Conservation (phyloP, 257 asterid genomes). For the Nicotiana benthamiana region DNA sequence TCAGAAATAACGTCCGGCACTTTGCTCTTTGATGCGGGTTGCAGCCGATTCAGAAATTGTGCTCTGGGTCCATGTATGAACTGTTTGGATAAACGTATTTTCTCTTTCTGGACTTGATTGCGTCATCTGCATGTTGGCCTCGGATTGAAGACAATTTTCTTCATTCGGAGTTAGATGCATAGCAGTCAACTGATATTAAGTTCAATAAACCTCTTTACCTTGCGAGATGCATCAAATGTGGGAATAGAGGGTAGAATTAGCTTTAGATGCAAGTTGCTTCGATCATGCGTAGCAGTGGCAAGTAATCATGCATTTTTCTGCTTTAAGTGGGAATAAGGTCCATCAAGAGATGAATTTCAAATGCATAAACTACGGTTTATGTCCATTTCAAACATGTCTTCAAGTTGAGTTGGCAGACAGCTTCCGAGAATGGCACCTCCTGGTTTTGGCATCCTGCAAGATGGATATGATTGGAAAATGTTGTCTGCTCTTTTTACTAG, state of each 20-base stretch:
- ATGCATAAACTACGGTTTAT: neutral
- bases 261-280: neutral
- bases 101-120: neutral
- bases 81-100: neutral
- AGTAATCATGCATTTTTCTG: neutral
- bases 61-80: neutral
- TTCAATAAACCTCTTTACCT: neutral
- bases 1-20: neutral
- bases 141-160: neutral
- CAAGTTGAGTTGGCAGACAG: conserved; percentile 2
- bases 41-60: neutral
- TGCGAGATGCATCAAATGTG: neutral
- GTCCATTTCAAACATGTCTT: neutral
- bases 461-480: neutral
- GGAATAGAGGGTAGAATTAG: neutral
- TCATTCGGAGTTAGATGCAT: neutral
- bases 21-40: neutral
- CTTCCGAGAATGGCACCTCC: conserved; percentile 2
- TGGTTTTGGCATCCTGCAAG: neutral
- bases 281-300: neutral
- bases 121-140: neutral
- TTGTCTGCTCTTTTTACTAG: neutral
- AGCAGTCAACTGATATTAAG: neutral
- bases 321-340: neutral
- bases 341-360: neutral